Base-by-base conservation (phyloP, 164 flowering plant species). In the Buxus sempervirens region DNA sequence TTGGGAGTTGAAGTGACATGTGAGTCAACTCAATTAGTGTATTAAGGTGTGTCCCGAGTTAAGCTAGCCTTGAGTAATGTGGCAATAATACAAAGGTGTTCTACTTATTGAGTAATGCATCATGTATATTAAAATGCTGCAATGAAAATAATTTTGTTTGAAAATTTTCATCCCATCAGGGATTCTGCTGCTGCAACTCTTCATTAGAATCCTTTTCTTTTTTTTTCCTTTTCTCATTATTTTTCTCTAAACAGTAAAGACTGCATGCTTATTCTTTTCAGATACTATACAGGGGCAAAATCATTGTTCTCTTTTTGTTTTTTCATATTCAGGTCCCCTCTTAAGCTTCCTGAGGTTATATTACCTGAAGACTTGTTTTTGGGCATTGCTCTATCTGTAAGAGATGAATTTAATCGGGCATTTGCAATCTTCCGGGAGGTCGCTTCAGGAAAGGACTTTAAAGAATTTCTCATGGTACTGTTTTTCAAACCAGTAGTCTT, bases 361-460 rank as follows among this genome's bases (percentile, higher is more conserved):
- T 63, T 93, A 60, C 90, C 93, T 7, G 90, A 87, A 72, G 88
- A 83, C 18, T 73, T 87, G n/a, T 77, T 84, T 65, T 72, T 71
- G 57, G 73, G 78, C 63, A 55, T 87, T 72, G 90, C 90, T 23
- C 68, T 83, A 36, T 75, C 80, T 1, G 23, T 81, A 55, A 78
- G 76, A 67, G 45, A 59, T 74, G 85, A 80, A 75, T 36, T 82
- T 27, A 82, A 80, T 36, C 76, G 66, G 20, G 85, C 76, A 9
- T 68, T 80, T 60, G 73, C 69, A 58, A 67, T 68, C 15, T 74
- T 84, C 64, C 74, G 81, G 51, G 84, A 84, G 28, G 66, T 82
- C 54, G 81, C 88, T 45, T 75, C 82, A 25, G 88, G 84, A 20
- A 79, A 73, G 62, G 81, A 82, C 68, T 67, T 80, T 59, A 84